Base-by-base conservation (phyloP, 2,329 filamentous ascomycete species). In the Trichoderma asperellum region DNA sequence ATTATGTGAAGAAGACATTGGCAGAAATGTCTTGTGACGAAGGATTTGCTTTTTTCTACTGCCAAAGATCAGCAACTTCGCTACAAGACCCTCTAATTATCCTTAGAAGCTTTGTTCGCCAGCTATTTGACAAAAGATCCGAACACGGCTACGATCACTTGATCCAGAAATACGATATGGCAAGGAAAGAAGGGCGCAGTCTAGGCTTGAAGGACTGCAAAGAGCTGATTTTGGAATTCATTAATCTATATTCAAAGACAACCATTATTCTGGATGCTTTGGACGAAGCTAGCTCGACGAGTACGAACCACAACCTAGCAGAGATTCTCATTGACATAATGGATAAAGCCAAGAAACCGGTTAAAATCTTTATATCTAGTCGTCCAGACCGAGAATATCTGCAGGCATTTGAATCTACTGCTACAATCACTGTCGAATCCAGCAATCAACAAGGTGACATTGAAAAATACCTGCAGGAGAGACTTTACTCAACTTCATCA, bases 1-100 rank as follows among this genome's bases (percentile, higher is more conserved):
- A 70, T 8, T 35, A 63, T 18, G 18, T 68, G 1, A 37, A 24
- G 29, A 12, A 16, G 2, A 37, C 14, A 2, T 40, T 62, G 18
- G 18, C 24, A 34, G 37, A 35, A 52, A 49, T 40, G 3, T 4
- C 18, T 37, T 37, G 47, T 5, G 60, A 70, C 8, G 68, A 70
- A 40, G 72, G 65, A 10, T 64, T 74, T 34, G 73, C 73, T 0
- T 73, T 70, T 37, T 74, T 72, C 27, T 73, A 74, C n/a, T 74
- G 72, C 47, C 57, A 68, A 16, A 62, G 70, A 53, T 71, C 70
- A 37, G 66, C 47, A 16, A 12, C 53, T 1, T 61, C 65, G 6
- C 59, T 70, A 29, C 61, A 57, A 47, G 68, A 74, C 16, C 70
- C 71, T 12, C 21, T 70, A 6, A 32, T n/a, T 8, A 59, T 72